A percentile compares a stretch with the other conserved stretches of the same genome.
phyloP scores from a whole-genome alignment of 768 basidiomycete genomes.

The Pholiota microspora region DNA sequence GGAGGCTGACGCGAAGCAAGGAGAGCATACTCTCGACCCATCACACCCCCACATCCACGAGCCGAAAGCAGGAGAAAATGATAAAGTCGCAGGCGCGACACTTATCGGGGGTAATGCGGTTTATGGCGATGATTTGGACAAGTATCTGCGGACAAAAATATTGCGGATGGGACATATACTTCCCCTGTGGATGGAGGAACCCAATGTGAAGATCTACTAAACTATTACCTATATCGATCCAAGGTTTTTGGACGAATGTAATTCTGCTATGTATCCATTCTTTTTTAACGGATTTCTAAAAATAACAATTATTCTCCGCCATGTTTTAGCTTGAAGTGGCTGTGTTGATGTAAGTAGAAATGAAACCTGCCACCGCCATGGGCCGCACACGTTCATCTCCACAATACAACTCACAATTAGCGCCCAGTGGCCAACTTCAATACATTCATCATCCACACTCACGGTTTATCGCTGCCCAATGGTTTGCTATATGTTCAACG shows the following conservation, averaged over 20 bases:
- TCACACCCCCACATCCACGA: slow-evolving; percentile 13
- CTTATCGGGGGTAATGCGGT: slow-evolving; percentile 79
- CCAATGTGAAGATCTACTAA: slow-evolving; percentile 23
- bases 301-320: not conserved
- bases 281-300: slow-evolving; percentile 7
- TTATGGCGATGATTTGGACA: slow-evolving; percentile 85
- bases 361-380: not conserved
- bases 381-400: not conserved
- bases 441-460: too few relatives aligned
- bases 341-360: not conserved
- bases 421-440: not conserved
- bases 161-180: slow-evolving; percentile 96
- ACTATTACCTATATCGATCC: slow-evolving; percentile 9
- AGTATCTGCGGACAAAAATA: slow-evolving; percentile 95
- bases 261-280: slow-evolving; percentile 8
- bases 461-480: too few relatives aligned
- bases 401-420: not conserved
- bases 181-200: slow-evolving; percentile 49
- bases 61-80: slow-evolving; percentile 30
- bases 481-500: too few relatives aligned
- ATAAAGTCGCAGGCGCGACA: slow-evolving; percentile 61
- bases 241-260: slow-evolving; percentile 4
- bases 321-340: not conserved
- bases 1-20: slow-evolving; percentile 25
- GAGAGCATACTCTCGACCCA: slow-evolving; percentile 11